Base-by-base conservation (phyloP, 306 rosid genomes). In the Mimosa bimucronata region DNA sequence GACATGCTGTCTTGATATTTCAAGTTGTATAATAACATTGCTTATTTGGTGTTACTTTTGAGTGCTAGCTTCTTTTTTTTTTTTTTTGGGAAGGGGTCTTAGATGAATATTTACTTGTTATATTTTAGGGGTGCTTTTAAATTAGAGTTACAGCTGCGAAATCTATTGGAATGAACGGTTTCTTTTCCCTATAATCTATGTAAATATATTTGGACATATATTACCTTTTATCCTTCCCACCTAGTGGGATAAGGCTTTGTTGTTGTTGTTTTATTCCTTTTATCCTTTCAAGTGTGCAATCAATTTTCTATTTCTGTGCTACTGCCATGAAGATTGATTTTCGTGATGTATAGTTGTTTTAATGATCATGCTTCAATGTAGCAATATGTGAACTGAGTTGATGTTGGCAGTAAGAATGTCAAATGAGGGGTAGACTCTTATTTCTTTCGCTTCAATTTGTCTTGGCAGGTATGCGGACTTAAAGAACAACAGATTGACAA, bases 401-500 rank as follows among this genome's bases (percentile, higher is more conserved):
- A 60, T 83, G 52, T 38, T 31, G 21, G 55, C 45, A 19, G 41
- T 70, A 48, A 37, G 71, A 64, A 44, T 80, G 46, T 66, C 71
- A 29, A 75, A 76, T 65, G 66, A 77, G 76, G 69, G 38, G 29
- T 62, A 42, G 66, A 57, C 61, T 34, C 64, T 73, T 48, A 37
- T 74, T 52, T 52, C 68, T 9, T 68, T 12, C 10, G 64, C 75
- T 72, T 77, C 41, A 42, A 55, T 80, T 21, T 79, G 79, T 83
- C 78, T 86, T 84, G 77, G 78, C 92, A 93, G 97, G 90, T 96
- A 93, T 86, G 99, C 99, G 76, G 99, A 96, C 79, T 81, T 96
- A 84, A 96, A 91, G 90, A 96, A 87, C 85, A 96, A 96, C 76
- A 93, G 98, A 82, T 78, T 85, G 77, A 93, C 97, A 67, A 90